phyloP scores from a whole-genome alignment of 495 filamentous ascomycete species.

The Choiromyces venosus region DNA sequence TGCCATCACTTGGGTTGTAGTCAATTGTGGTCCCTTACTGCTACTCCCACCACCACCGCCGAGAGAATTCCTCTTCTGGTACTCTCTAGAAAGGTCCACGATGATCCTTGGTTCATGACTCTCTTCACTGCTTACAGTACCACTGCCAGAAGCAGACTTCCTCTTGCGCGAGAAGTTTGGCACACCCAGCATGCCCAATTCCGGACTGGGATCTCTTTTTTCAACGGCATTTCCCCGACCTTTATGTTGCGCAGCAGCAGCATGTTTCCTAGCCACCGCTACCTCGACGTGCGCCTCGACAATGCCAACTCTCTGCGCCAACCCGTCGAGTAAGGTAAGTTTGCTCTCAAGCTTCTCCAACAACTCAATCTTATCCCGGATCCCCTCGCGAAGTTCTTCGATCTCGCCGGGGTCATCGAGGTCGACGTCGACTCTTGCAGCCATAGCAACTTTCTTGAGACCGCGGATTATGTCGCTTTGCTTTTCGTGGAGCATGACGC shows the following conservation, averaged over 20 bases:
- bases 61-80: not conserved
- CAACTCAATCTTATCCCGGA: constrained; percentile 21
- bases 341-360: constrained; percentile 9
- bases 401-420: constrained; percentile 18
- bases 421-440: constrained; percentile 18
- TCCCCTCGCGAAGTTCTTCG: constrained; percentile 5
- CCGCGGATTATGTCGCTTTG: constrained; percentile 31
- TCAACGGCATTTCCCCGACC: not conserved
- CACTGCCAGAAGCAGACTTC: not conserved
- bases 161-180: not conserved
- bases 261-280: not conserved
- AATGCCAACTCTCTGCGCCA: not conserved
- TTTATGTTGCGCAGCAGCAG: not conserved
- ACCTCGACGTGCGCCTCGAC: not conserved
- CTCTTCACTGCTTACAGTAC: not conserved
- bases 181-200: not conserved
- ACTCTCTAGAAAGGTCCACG: not conserved
- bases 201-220: not conserved
- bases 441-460: constrained; percentile 17
- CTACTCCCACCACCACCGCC: too few species aligned
- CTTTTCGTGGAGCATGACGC: constrained; percentile 33
- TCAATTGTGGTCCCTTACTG: not conserved
- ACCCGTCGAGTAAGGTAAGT: not conserved
- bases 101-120: not conserved
- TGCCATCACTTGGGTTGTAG: not conserved